A percentile compares a stretch with the other conserved stretches of the same genome.
These are phyloP conservation scores for Mucor circinelloides DNA, from an alignment of 371 early-diverging fungal genomes.

Conservation along the genomic window DNA sequence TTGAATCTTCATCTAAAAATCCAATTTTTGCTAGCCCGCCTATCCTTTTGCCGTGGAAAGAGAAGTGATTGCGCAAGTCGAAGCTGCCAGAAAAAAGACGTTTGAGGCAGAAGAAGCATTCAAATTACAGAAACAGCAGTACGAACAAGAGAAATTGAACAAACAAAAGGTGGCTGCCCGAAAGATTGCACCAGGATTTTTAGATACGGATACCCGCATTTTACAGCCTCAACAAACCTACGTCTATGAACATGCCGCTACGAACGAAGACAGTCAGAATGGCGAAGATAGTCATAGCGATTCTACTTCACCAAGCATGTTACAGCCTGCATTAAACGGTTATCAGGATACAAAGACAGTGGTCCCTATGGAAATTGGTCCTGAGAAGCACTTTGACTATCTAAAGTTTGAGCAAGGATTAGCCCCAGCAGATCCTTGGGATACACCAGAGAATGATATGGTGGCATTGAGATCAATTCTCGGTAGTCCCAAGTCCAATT, in stretches of 20 bases:
- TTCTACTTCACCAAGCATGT: conserved; percentile 7
- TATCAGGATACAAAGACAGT: background rate
- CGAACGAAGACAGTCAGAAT: background rate
- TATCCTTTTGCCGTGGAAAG: conserved; percentile 50
- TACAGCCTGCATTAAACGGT: background rate
- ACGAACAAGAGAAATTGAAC: conserved; percentile 40
- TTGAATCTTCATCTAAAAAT: background rate
- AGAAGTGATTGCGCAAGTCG: conserved; percentile 41
- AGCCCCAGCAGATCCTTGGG: conserved; percentile 79
- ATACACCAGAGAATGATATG: conserved; percentile 58
- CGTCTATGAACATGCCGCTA: conserved; percentile 27
- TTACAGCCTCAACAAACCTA: conserved; percentile 48
- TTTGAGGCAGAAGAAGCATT: conserved; percentile 24
- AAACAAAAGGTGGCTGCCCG: conserved; percentile 52
- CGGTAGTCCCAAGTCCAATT: conserved; percentile 26
- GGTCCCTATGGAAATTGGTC: background rate
- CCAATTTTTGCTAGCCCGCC: conserved; percentile 14
- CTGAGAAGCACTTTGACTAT: conserved; percentile 52
- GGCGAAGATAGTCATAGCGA: background rate
- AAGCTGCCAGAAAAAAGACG: conserved; percentile 24
- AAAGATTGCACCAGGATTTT: conserved; percentile 61
- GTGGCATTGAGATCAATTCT: conserved; percentile 53
- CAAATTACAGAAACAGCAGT: conserved; percentile 8
- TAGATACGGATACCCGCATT: conserved; percentile 58
- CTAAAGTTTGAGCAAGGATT: conserved; percentile 71